Evolutionary conservation across 768 basidiomycete species (phyloP), one percentile per base, ranked within the genome.

Genomic region (Mycena galericulata): DNA sequence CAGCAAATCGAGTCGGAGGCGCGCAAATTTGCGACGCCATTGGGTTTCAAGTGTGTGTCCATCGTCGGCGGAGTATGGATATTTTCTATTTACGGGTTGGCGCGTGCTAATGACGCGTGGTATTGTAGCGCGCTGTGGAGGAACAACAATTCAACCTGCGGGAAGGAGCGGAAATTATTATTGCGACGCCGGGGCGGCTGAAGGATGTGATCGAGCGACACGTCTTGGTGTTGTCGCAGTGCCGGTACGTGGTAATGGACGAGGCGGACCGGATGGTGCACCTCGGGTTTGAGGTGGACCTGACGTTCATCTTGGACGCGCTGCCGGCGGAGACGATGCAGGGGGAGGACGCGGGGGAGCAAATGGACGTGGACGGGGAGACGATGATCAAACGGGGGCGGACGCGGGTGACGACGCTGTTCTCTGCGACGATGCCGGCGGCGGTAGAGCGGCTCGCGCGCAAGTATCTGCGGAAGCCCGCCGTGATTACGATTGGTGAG

Each of bases 221-320:
- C 78, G 95, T 99, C 50, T 86, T 99, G 46, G 98, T 99, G 22
- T 87, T 99, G 47, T 93, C 94, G 9, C 98, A 99, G 79, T 99
- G 98, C 79, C 95, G 95, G 2, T 99, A 99, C 76, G 92, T 99
- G 66, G 97, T 99, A 72, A 98, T 99, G 98, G 98, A 99, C 78
- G 98, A 99, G 85, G 98, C 98, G 18, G 98, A 99, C 79, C 89
- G 98, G 57, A 99, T 99, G 98, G 97, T 99, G 68, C 91, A 97
- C 75, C 90, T 99, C 32, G 98, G 98, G 18, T 99, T 99, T 77
- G 98, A 99, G 79, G 89, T 87, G 18, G 97, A 98, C 77, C 82
- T 99, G 50, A 95, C 93, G 27, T 98, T 95, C 79, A 99, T 99
- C 74, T 82, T 99, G 68, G 97, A 99, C 80, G 88, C 95, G 65